Percentiles rank a stretch among this genome's conserved stretches.
Evolutionary conservation across 257 asterid genomes (phyloP).

Genomic region (Penstemon newberryi): DNA sequence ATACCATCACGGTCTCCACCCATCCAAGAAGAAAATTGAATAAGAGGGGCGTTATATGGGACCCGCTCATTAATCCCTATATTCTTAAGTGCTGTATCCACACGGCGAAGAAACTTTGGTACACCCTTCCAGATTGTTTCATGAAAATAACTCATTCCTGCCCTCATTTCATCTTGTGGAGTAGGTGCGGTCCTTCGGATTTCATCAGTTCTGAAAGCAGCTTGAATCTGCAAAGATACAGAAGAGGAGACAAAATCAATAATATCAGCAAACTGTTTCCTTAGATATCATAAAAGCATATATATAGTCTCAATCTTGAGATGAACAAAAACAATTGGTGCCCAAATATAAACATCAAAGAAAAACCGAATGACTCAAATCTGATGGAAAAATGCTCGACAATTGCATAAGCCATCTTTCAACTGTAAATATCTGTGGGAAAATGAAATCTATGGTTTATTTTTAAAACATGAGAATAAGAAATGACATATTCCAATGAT

Average conservation of each 20-base stretch:
- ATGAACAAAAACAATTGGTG: too few species aligned
- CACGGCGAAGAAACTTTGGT: constrained; percentile 57
- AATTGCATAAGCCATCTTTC: too few species aligned
- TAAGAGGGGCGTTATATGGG: constrained; percentile 59
- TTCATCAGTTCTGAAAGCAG: constrained; percentile 65
- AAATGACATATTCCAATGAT: too few species aligned
- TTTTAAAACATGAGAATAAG: too few species aligned
- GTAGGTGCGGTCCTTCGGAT: constrained; percentile 55
- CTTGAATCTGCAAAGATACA: constrained; percentile 45
- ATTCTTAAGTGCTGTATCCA: constrained; percentile 59
- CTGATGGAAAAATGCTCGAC: too few species aligned
- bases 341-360: too few species aligned
- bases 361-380: too few species aligned
- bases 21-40: constrained; percentile 69
- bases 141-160: constrained; percentile 62
- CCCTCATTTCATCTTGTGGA: constrained; percentile 69
- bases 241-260: neutral
- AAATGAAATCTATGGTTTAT: too few species aligned
- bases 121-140: constrained; percentile 66
- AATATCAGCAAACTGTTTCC: too few species aligned
- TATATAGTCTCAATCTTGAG: too few species aligned
- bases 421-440: too few species aligned
- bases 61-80: constrained; percentile 61
- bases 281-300: too few species aligned
- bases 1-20: constrained; percentile 67